Base-by-base conservation (phyloP, 1,284 basidiomycete species). In the Sporisorium scitamineum region DNA sequence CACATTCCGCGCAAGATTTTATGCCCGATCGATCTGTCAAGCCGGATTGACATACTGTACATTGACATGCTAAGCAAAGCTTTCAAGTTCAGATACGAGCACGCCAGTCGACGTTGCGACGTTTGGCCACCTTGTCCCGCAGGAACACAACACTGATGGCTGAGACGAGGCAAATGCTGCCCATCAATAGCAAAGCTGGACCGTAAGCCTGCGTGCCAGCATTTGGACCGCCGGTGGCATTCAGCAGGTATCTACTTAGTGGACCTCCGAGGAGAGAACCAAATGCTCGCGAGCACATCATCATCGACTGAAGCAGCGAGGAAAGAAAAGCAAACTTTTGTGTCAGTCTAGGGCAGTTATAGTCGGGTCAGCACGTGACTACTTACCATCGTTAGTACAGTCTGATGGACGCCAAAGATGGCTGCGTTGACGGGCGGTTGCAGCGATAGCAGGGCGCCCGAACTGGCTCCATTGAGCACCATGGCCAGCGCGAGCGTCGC, bases 341-440 rank as follows among this genome's bases (percentile, higher is more conserved):
- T 5, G 37, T 39, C 16, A 39, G 37, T n/a, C 8, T 39, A 5
- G 4, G 37, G 8, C 8, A 5, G 13, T 6, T 3, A 18, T 14
- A 5, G 5, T 11, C 37, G 6, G 10, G 14, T 5, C 6, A 42
- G n/a, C 3, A 8, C 6, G 37, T 24, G 5, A n/a, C 32, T 5
- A 48, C 68, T 57, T 66, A 71, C 69, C 67, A 74, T 70, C 4
- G 71, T 70, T 16, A 78, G 55, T 22, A 69, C 78, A 6, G 70
- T 68, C 45, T 71, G 63, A 27, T 67, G 58, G 4, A 75, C 60
- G 27, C 78, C 76, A 58, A 78, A 80, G 45, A 80, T 54, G 14
- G 71, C 64, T 3, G 78, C 70, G 22, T 75, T 70, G 56, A 78
- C 76, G 7, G 72, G 67, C n/a, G 78, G 71, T 42, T 76, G 71